Evolutionary conservation across 345 rosid genomes (phyloP).

Genomic region (Sisymbrium altissimum): DNA sequence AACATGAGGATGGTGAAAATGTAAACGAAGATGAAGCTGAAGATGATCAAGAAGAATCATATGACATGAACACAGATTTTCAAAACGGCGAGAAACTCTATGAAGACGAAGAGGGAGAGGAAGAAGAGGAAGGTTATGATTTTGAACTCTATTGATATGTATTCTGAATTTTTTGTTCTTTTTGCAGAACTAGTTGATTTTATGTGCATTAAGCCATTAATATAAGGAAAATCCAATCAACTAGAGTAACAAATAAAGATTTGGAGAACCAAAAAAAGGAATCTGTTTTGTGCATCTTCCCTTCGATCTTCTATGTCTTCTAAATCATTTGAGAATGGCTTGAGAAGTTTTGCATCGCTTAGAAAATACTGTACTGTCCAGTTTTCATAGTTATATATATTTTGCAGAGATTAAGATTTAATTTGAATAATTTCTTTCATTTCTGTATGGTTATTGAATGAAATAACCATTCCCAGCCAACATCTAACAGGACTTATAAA

Average conservation of each 20-base stretch:
- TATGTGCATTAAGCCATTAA: background rate
- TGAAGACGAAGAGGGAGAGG: conserved; percentile 3
- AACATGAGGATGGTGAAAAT: conserved; percentile 6
- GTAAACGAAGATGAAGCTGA: conserved; percentile 6
- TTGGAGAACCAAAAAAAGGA: background rate
- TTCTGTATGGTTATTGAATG: background rate
- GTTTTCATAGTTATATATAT: too few relatives aligned
- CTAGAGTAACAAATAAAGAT: background rate
- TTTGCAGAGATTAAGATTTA: too few relatives aligned
- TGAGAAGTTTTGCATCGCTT: too few relatives aligned
- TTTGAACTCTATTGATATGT: conserved; percentile 20
- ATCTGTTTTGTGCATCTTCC: too few relatives aligned
- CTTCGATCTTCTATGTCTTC: too few relatives aligned
- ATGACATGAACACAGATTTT: conserved; percentile 6
- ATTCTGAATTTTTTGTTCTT: background rate
- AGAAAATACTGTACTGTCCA: too few relatives aligned
- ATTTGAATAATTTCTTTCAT: too few relatives aligned
- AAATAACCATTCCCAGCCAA: background rate
- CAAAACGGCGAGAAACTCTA: conserved; percentile 10
- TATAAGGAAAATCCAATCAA: background rate
- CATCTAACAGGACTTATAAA: background rate
- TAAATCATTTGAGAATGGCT: too few relatives aligned
- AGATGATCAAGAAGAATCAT: conserved; percentile 11
- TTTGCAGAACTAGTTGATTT: background rate
- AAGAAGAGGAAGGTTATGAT: conserved; percentile 5